Evolutionary conservation across 352 stramenopile species (phyloP).

Genomic region (Phytophthora sp.): DNA sequence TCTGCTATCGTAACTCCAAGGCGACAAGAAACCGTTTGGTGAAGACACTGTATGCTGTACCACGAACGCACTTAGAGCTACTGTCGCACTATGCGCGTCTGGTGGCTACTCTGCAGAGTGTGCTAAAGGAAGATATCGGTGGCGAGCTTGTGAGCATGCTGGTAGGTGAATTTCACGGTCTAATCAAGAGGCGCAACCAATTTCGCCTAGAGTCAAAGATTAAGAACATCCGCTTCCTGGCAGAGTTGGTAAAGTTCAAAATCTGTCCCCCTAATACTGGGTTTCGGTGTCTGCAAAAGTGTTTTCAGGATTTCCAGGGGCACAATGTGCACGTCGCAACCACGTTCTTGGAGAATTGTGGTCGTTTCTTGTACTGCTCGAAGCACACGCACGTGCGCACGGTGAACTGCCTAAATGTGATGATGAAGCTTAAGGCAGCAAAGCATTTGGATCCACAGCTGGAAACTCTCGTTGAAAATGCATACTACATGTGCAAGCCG

Average conservation of each 20-base stretch:
- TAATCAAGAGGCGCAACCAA: conserved; percentile 94
- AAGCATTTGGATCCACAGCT: conserved; percentile 90
- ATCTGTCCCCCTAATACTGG: conserved; percentile 95
- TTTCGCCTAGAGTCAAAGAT: conserved; percentile 95
- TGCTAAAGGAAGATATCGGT: conserved; percentile 93
- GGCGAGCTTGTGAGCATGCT: conserved; percentile 91
- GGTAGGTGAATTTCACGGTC: conserved; percentile 95
- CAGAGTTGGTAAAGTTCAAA: conserved; percentile 97
- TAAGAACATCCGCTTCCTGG: conserved; percentile 96
- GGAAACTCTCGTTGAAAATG: conserved; percentile 92
- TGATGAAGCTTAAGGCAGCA: conserved; percentile 96
- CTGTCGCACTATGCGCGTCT: conserved; percentile 96
- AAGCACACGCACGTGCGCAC: conserved; percentile 93
- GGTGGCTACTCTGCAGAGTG: conserved; percentile 91
- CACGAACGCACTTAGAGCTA: conserved; percentile 94
- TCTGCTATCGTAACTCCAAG: conserved; percentile 97
- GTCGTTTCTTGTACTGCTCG: conserved; percentile 95
- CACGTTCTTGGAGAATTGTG: conserved; percentile 96
- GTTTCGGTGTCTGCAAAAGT: conserved; percentile 94
- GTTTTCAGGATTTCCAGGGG: conserved; percentile 95
- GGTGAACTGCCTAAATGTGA: conserved; percentile 91
- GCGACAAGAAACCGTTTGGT: conserved; percentile 90
- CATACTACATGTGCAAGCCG: conserved; percentile 93
- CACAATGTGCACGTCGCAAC: conserved; percentile 97
- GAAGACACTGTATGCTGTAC: conserved; percentile 94